Evolutionary conservation across 1,284 basidiomycete genomes (phyloP).

Genomic region (Mrakiaceae sp.): DNA sequence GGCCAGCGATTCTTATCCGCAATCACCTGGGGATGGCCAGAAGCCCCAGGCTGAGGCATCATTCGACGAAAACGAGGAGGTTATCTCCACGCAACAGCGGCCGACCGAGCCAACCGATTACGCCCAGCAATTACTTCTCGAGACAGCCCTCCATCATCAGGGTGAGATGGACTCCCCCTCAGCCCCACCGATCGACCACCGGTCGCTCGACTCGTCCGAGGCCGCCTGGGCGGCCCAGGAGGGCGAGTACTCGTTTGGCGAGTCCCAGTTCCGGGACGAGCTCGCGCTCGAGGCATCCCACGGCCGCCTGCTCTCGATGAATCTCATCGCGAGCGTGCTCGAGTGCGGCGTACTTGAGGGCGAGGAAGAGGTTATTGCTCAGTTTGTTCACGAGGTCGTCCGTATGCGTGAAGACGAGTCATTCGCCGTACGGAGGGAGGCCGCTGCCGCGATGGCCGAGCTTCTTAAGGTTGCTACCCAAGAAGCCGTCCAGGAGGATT

Average conservation of each 20-base stretch:
- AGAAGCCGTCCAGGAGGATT: conserved; percentile 50
- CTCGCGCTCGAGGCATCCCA: conserved; percentile 59
- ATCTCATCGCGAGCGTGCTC: conserved; percentile 70
- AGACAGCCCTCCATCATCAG: background rate
- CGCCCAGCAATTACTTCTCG: background rate
- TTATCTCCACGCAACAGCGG: too few species aligned
- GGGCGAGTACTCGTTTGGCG: background rate
- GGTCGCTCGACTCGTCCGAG: conserved; percentile 5
- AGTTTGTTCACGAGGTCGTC: conserved; percentile 73
- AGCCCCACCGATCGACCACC: conserved; percentile 14
- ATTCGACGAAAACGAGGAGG: too few species aligned
- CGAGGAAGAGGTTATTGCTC: conserved; percentile 47
- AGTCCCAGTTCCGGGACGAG: conserved; percentile 27
- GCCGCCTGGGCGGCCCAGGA: conserved; percentile 10
- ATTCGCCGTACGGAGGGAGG: conserved; percentile 79
- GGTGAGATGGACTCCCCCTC: conserved; percentile 13
- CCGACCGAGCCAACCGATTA: too few species aligned
- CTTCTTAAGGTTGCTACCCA: conserved; percentile 72
- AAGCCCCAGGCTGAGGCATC: too few species aligned
- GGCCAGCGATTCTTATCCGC: too few species aligned
- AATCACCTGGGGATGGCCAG: too few species aligned
- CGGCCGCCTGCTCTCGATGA: conserved; percentile 84
- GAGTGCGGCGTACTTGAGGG: conserved; percentile 43
- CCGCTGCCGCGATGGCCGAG: conserved; percentile 75
- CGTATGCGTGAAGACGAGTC: conserved; percentile 64